Evolutionary conservation across 208 protist species (phyloP).

Genomic region (Trypanosoma lewisi): DNA sequence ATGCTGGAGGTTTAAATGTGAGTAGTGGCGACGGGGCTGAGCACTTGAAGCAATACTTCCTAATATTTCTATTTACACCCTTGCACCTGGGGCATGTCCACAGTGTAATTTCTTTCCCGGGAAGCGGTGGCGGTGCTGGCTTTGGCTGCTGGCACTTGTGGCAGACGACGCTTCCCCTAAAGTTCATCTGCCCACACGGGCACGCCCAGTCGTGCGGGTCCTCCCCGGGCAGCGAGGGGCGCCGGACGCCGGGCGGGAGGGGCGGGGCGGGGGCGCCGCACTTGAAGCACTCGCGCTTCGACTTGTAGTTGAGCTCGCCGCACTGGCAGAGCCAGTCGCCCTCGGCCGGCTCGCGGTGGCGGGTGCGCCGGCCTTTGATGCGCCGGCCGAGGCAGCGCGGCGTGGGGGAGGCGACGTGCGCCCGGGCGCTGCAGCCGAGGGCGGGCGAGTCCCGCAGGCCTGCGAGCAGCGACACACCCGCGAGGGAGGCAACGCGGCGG

Average conservation of each 20-base stretch:
- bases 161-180: constrained; percentile 78
- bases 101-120: constrained; percentile 74
- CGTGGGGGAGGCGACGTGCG: constrained; percentile 1
- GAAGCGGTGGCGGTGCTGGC: constrained; percentile 66
- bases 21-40: constrained; percentile 59
- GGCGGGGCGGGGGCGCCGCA: constrained; percentile 84
- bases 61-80: constrained; percentile 66
- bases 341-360: constrained; percentile 65
- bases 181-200: constrained; percentile 91
- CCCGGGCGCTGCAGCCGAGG: not conserved
- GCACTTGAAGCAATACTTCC: constrained; percentile 89
- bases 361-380: constrained; percentile 39
- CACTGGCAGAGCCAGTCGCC: constrained; percentile 90
- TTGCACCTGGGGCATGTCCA: constrained; percentile 88
- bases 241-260: constrained; percentile 80
- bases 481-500: not conserved
- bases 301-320: constrained; percentile 81
- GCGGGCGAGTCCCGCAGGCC: not conserved
- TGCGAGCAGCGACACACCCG: not conserved
- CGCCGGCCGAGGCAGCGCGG: constrained; percentile 38
- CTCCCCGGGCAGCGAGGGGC: constrained; percentile 80
- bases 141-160: constrained; percentile 87
- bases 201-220: constrained; percentile 90
- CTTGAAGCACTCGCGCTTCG: constrained; percentile 90
- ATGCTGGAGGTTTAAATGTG: constrained; percentile 51